A percentile compares a stretch with the other conserved stretches of the same genome.
phyloP scores from a whole-genome alignment of 1,284 basidiomycete genomes.

The Apiotrichum akiyoshidainum region DNA sequence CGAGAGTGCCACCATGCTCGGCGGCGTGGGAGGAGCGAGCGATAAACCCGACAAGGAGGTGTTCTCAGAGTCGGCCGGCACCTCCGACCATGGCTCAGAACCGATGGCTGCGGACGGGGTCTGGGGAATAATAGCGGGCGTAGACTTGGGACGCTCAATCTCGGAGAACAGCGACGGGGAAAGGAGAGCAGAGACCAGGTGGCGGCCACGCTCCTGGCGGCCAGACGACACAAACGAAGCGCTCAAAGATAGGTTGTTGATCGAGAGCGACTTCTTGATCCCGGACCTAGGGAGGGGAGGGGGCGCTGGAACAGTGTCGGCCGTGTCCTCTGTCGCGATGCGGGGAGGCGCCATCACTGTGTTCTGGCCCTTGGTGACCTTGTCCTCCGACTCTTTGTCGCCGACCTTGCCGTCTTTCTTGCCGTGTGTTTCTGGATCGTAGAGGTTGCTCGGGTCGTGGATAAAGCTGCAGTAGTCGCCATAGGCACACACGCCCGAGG shows the following conservation, averaged over 20 bases:
- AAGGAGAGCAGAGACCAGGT: neutral
- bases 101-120: neutral
- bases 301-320: neutral
- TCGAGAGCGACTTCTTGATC: neutral
- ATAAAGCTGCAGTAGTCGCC: slow-evolving; percentile 51
- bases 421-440: slow-evolving; percentile 11
- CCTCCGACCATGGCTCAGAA: too few species aligned
- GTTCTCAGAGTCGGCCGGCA: too few species aligned
- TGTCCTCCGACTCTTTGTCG: neutral
- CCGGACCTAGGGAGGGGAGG: neutral
- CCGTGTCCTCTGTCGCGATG: too few species aligned
- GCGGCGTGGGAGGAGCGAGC: too few species aligned
- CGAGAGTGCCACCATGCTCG: too few species aligned
- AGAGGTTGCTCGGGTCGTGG: slow-evolving; percentile 27
- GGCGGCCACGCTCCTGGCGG: neutral
- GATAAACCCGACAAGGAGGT: too few species aligned
- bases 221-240: neutral
- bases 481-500: slow-evolving; percentile 43
- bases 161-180: neutral
- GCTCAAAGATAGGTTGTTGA: neutral
- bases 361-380: neutral
- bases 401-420: neutral
- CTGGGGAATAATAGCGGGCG: neutral
- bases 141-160: neutral
- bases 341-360: too few species aligned